These are phyloP conservation scores for Nemania diffusa DNA, from an alignment of 2,329 filamentous ascomycete species.

Conservation along the genomic window DNA sequence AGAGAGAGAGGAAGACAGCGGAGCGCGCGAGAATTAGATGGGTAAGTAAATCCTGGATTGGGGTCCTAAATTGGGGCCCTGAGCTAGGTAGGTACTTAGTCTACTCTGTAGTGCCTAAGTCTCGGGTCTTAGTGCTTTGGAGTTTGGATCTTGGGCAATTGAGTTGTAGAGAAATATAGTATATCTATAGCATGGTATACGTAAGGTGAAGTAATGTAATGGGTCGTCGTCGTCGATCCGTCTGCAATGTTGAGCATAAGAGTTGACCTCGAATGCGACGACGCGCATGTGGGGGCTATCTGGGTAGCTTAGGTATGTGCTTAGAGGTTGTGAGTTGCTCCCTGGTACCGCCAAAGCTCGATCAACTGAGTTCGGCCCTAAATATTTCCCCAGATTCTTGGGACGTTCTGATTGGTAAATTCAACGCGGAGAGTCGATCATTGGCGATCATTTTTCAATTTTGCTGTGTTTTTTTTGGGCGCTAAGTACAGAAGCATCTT, in stretches of 20 bases:
- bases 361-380: too few relatives aligned
- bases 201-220: neutral
- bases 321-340: neutral
- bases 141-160: neutral
- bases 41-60: neutral
- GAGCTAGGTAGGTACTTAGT: neutral
- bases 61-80: neutral
- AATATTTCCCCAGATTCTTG: too few relatives aligned
- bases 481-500: too few relatives aligned
- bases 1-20: neutral
- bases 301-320: too few relatives aligned
- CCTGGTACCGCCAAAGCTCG: too few relatives aligned
- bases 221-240: constrained; percentile 25
- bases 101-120: neutral
- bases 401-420: too few relatives aligned
- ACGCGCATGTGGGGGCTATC: constrained; percentile 4
- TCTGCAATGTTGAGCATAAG: constrained; percentile 19
- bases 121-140: neutral
- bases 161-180: neutral
- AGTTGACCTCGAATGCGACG: constrained; percentile 13
- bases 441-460: too few relatives aligned
- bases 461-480: too few relatives aligned
- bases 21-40: constrained; percentile 6
- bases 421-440: too few relatives aligned
- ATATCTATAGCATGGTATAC: neutral